phyloP scores from a whole-genome alignment of 2,329 filamentous ascomycete genomes.

The Cyphellophora attinorum region DNA sequence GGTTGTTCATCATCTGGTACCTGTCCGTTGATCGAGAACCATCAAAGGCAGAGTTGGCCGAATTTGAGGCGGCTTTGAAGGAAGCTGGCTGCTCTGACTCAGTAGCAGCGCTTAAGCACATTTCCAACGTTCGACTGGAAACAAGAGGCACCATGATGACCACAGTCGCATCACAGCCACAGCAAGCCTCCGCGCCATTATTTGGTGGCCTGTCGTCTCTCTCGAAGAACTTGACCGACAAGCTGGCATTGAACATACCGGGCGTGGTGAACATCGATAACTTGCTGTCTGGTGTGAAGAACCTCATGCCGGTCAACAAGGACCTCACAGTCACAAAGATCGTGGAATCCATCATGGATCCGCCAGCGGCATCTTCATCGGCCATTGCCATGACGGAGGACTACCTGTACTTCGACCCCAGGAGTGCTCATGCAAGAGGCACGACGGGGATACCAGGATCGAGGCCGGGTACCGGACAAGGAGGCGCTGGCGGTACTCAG shows the following conservation, averaged over 20 bases:
- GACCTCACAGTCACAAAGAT: constrained; percentile 97
- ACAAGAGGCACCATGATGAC: constrained; percentile 98
- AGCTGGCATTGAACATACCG: constrained; percentile 64
- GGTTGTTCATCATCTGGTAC: constrained; percentile 95
- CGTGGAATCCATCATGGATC: constrained; percentile 96
- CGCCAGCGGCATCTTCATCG: constrained; percentile 74
- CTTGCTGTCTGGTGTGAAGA: constrained; percentile 91
- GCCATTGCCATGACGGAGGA: constrained; percentile 94
- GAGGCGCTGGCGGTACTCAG: constrained; percentile 34
- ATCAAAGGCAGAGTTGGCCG: constrained; percentile 68
- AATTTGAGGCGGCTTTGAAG: constrained; percentile 75
- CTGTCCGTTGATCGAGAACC: constrained; percentile 88
- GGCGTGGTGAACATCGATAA: constrained; percentile 74
- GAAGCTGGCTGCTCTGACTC: constrained; percentile 59
- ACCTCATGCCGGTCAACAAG: constrained; percentile 91
- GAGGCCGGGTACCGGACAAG: constrained; percentile 3
- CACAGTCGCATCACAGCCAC: constrained; percentile 50
- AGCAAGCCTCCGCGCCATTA: constrained; percentile 53
- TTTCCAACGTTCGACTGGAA: constrained; percentile 84
- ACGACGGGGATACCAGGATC: constrained; percentile 66
- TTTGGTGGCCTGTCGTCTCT: constrained; percentile 91
- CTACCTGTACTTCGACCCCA: constrained; percentile 94
- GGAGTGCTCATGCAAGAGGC: constrained; percentile 83
- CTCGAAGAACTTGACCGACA: constrained; percentile 82
- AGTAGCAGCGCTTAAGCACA: constrained; percentile 68